Conservation (phyloP, 2,329 filamentous ascomycete species). For the Pseudodiploospora longispora region DNA sequence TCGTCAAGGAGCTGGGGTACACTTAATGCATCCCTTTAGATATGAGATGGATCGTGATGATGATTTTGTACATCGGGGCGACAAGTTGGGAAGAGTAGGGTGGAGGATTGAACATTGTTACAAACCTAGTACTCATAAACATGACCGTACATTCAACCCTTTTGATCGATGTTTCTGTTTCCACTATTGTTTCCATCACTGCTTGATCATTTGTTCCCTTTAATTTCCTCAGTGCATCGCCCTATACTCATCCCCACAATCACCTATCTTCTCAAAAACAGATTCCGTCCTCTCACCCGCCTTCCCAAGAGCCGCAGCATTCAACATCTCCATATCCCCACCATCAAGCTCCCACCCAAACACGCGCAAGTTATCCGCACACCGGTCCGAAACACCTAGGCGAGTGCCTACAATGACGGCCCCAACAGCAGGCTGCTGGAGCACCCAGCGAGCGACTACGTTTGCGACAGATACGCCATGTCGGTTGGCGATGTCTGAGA, state of each 20-base stretch:
- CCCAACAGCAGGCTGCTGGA: conserved; percentile 38
- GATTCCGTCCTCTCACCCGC: conserved; percentile 12
- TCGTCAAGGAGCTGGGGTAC: too few relatives aligned
- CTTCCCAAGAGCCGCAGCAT: conserved; percentile 13
- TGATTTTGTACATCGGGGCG: too few relatives aligned
- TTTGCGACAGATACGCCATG: conserved; percentile 33
- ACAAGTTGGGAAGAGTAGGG: too few relatives aligned
- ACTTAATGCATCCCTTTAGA: not conserved
- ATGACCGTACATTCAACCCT: too few relatives aligned
- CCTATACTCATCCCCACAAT: conserved; percentile 17
- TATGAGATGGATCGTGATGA: not conserved
- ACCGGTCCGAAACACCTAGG: conserved; percentile 16
- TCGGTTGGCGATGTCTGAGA: conserved; percentile 30
- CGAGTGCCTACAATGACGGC: conserved; percentile 41
- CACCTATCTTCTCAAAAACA: conserved; percentile 24
- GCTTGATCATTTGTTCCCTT: not conserved
- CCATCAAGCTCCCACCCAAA: conserved; percentile 14
- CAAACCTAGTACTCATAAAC: too few relatives aligned
- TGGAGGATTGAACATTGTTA: too few relatives aligned
- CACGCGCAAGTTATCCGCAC: conserved; percentile 14
- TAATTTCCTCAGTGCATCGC: conserved; percentile 2
- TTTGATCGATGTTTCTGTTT: not conserved
- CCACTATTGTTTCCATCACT: not conserved
- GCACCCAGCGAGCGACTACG: conserved; percentile 40
- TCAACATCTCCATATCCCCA: conserved; percentile 14